Percentiles rank a stretch among this genome's conserved stretches.
phyloP scores from a whole-genome alignment of 2,329 filamentous ascomycete genomes.

The Phialophora chinensis region DNA sequence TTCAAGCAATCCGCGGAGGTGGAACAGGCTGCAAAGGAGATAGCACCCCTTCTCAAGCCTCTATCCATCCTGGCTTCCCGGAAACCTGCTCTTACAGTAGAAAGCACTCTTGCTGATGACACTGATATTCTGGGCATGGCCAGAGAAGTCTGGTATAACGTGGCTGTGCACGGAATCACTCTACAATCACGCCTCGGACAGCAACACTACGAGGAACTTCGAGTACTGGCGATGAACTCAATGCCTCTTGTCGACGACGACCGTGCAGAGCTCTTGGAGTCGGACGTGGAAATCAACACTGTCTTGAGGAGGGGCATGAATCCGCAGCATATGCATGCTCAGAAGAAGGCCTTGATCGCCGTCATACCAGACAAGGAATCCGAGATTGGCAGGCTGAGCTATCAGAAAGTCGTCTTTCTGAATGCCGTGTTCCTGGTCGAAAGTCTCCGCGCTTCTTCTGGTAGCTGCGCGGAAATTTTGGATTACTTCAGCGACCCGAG shows the following conservation, averaged over 20 bases:
- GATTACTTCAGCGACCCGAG: conserved; percentile 95
- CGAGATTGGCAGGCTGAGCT: conserved; percentile 82
- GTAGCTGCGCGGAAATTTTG: conserved; percentile 87
- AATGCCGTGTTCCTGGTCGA: conserved; percentile 91
- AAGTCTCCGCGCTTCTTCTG: conserved; percentile 80
- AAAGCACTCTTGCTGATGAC: conserved; percentile 49
- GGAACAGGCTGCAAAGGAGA: conserved; percentile 82
- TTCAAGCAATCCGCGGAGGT: conserved; percentile 77
- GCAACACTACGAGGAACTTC: conserved; percentile 75
- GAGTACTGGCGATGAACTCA: conserved; percentile 84
- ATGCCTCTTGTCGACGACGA: conserved; percentile 86
- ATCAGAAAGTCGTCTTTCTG: conserved; percentile 89
- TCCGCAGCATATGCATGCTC: conserved; percentile 74
- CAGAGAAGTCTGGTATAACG: conserved; percentile 97
- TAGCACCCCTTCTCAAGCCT: conserved; percentile 83
- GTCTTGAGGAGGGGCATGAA: conserved; percentile 86
- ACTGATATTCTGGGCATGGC: conserved; percentile 76
- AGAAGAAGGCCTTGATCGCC: conserved; percentile 77
- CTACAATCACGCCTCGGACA: conserved; percentile 74
- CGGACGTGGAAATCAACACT: conserved; percentile 95
- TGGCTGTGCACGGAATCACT: conserved; percentile 90
- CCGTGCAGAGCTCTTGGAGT: conserved; percentile 86
- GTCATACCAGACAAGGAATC: conserved; percentile 76
- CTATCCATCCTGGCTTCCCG: conserved; percentile 82
- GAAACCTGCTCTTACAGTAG: conserved; percentile 48